Evolutionary conservation across 441 rosid genomes (phyloP), one percentile per base, ranked within the genome.

Genomic region (Arabidopsis lyrata): DNA sequence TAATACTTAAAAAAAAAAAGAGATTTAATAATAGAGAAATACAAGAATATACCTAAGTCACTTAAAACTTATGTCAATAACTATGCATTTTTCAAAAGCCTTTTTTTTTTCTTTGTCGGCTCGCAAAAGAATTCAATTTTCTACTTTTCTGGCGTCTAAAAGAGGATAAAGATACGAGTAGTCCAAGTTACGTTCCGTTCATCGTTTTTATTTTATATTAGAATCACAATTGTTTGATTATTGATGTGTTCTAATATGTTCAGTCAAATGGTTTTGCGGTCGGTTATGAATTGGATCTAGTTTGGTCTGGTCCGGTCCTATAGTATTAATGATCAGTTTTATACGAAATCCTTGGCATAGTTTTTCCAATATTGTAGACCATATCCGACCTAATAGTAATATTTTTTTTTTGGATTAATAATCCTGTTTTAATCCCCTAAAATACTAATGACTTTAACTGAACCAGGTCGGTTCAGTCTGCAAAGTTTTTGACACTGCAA

Each of bases 111-210:
- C 66, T 69, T 76, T 76, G 79, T 76, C 79, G 71, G 75, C 38
- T 69, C 35, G 61, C 66, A 69, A 76, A 76, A 63, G 70, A 69
- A 73, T 76, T 63, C 57, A 55, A 18, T 76, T 76, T 60, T 29
- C 35, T 56, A 70, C 79, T 56, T 76, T 76, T 53, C 36, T 63
- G 42, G 60, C 47, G 47, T 63, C 71, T 58, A 55, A 76, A 76
- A 70, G 64, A 45, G 47, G 54, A 63, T 36, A 69, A 76, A 69
- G 66, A 76, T 69, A 18, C 79, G 66, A 76, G 79, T 76, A 76
- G 79, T 76, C 61, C 60, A 69, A 69, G 55, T 76, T 76, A 76
- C 75, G 79, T 75, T 74, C 78, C 61, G 3, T 38, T 48, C 35
- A 20, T 29, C 53, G 6, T 60, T 41, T 49, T 13, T 56, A 24